Evolutionary conservation across 257 asterid species (phyloP), one percentile per base, ranked within the genome.

Genomic region (Eustoma russellianum): DNA sequence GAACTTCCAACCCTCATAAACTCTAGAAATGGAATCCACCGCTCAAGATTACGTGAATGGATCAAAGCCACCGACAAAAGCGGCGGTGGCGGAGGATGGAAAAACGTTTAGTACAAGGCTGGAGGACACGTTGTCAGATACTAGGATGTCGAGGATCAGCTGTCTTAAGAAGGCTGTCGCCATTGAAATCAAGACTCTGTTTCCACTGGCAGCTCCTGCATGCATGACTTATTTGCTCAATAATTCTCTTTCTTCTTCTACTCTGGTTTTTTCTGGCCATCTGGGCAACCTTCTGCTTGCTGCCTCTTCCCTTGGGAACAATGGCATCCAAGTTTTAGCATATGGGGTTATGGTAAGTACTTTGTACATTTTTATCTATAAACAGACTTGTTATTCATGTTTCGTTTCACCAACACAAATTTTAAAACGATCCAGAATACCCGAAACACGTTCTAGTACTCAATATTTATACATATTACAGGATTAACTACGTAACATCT

Each of bases 201-300:
- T 65, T 46, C 60, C 58, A 0, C 58, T 73, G 1, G 75, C 79
- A n/a, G 73, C 71, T 5, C 79, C 79, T 33, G 65, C 79, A 5
- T 50, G 68, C 53, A 33, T 66, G 12, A 70, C 57, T 19, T 61
- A 68, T 61, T 66, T 68, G 54, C 72, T 73, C 24, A 73, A 68
- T 59, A 69, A 57, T 53, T 45, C 69, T 7, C 61, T 56, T 14
- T 69, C 75, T 9, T 47, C 65, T 56, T 65, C 79, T 7, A 68
- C 79, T 1, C 79, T 65, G 56, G 58, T 74, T 13, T 73, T 64
- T 45, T 73, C 75, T 53, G 79, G 79, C 13, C 79, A 73, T 53
- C 75, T 73, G 2, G 75, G 79, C 2, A 73, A 65, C 50, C 60
- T 60, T 46, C 55, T 68, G 11, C 71, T 68, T 0, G 75, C 79